Base-by-base conservation (phyloP, 805 yeast species). In the Monosporozyma unispora region DNA sequence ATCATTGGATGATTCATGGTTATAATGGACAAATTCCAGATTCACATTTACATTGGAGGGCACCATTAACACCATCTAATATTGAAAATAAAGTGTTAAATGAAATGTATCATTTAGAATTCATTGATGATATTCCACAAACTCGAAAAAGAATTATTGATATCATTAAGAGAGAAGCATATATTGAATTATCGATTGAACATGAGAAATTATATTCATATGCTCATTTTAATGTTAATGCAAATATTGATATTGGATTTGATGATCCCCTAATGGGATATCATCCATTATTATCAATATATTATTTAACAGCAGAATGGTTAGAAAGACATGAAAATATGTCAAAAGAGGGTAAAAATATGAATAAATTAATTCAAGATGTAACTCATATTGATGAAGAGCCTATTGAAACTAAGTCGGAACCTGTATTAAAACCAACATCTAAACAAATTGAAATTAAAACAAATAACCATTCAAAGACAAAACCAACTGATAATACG, bases 1-100 rank as follows among this genome's bases (percentile, higher is more conserved):
- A 93, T 60, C 96, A 96, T 2, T 93, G 99, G 99, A 87, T 93
- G 89, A 75, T 74, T 48, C 80, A 81, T 62, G 96, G 96, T 29
- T 88, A 76, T 62, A 95, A 87, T 48, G 76, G 77, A 33, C 77
- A 9, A 21, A 82, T 84, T 0, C 74, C 81, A 9, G 78, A 80
- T 43, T 46, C 55, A n/a, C 82, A 80, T 62, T 67, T 90, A 28
- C 96, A 97, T 0, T 75, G 73, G 44, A 75, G 99, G 56, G 64
- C 70, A 2, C 98, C 98, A 2, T 69, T 93, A 37, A 57, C 61
- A 0, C 46, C 58, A 11, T 58, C 59, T n/a, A 52, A 54, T 50
- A 31, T 65, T 19, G 56, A 70, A 72, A n/a, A 69, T 77, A 48
- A 86, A 58, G 87, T 90, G 7, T 70, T 91, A 12, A 74, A 75